phyloP scores from a whole-genome alignment of 179 eudicot species.

The Heliamphora pulchella region DNA sequence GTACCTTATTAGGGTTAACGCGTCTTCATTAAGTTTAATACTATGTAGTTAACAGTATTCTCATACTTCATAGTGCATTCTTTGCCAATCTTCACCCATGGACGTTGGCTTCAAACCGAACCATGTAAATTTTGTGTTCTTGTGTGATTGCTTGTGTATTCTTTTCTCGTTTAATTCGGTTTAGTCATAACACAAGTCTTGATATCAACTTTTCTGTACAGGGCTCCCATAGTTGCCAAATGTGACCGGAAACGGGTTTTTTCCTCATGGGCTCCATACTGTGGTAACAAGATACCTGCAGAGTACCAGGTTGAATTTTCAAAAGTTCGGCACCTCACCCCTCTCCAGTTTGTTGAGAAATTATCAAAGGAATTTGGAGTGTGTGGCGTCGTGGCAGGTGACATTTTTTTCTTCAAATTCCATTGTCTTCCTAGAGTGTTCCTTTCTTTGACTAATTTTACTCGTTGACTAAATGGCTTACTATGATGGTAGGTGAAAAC shows the following conservation, averaged over 20 bases:
- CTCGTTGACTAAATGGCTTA: too few relatives aligned
- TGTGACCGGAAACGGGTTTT: constrained; percentile 90
- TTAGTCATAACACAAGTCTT: not conserved
- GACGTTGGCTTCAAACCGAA: too few relatives aligned
- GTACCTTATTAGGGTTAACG: too few relatives aligned
- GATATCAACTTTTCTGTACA: constrained; percentile 18
- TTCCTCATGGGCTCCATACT: constrained; percentile 75
- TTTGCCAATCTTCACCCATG: too few relatives aligned
- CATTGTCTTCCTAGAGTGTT: not conserved
- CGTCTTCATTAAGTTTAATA: too few relatives aligned
- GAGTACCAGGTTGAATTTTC: constrained; percentile 73
- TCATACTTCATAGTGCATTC: too few relatives aligned
- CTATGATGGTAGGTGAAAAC: constrained; percentile 59
- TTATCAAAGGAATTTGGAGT: constrained; percentile 73
- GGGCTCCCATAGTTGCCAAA: constrained; percentile 96
- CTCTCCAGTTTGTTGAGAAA: constrained; percentile 89
- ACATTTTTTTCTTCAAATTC: not conserved
- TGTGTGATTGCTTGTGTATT: too few relatives aligned
- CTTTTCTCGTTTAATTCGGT: too few relatives aligned
- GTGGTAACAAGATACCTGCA: constrained; percentile 55
- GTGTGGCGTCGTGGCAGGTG: constrained; percentile 92
- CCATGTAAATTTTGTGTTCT: too few relatives aligned
- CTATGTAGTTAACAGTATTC: too few relatives aligned
- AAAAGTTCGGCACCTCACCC: constrained; percentile 67
- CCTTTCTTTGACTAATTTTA: not conserved